Evolutionary conservation across 2,329 filamentous ascomycete species (phyloP), one percentile per base, ranked within the genome.

Genomic region (Diaporthe sp.): DNA sequence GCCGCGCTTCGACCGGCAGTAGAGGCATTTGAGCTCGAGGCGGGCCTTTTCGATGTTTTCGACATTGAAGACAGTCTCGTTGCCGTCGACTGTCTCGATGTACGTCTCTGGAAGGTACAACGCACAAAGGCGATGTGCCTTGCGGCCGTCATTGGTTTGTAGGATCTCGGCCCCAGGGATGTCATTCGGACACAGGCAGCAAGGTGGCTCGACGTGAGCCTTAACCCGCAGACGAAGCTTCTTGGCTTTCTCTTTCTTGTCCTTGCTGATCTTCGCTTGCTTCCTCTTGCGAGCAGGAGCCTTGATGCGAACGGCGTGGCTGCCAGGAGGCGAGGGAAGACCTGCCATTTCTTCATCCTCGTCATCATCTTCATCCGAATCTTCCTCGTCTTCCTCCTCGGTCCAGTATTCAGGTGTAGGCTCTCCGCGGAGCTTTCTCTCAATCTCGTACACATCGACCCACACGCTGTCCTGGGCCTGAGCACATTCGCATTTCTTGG

Each of bases 381-480:
- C 91, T 9, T 94, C 93, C 2, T 93, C 92, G 42, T 92, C 90
- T 4, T 94, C 92, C 51, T 94, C 93, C 0, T 93, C 94, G 79
- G 95, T 93, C 81, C 96, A 94, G 79, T 94, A 94, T 79, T 95
- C 95, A 2, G 75, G 75, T 7, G 95, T 95, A 75, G 94, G 93
- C 82, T 98, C 96, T 58, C 97, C 97, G 71, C 96, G 92, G 62
- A 98, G 86, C 83, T 97, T 98, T 77, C 97, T 94, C 85, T 99
- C 95, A 75, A 99, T 97, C 80, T 98, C 97, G 75, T 95, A 93
- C 5, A 98, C 95, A 82, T 99, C 96, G 72, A 99, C 95, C 96
- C 97, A 99, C 4, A 99, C 97, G 81, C 96, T 98, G 86, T 99
- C 97, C 76, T 97, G 92, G 78, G 98, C 96, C 76, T 97, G 91